Evolutionary conservation across 305 asterid genomes (phyloP).

Genomic region (Rubia balearica): DNA sequence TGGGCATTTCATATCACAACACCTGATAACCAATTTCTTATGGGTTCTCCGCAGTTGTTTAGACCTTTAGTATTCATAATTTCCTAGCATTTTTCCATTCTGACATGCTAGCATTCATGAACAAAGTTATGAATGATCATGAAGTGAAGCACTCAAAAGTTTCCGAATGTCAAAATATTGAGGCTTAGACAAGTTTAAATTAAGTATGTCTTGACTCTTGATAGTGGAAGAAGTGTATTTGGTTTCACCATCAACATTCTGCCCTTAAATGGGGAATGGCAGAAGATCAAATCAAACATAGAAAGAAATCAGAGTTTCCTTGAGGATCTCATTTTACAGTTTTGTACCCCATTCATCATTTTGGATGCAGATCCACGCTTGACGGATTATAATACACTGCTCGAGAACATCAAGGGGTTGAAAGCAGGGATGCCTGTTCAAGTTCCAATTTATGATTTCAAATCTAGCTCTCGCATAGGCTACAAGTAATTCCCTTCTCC

Average conservation of each 20-base stretch:
- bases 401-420: slow-evolving; percentile 73
- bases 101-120: not conserved
- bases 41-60: not conserved
- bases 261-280: not conserved
- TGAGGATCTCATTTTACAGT: not conserved
- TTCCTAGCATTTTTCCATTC: not conserved
- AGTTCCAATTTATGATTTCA: slow-evolving; percentile 89
- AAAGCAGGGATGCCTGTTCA: slow-evolving; percentile 75
- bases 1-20: not conserved
- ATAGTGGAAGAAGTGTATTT: not conserved
- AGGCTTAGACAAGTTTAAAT: not conserved
- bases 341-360: slow-evolving; percentile 18
- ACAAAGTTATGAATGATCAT: not conserved
- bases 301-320: not conserved
- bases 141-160: not conserved
- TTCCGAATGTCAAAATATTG: not conserved
- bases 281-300: not conserved
- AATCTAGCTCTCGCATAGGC: slow-evolving; percentile 81
- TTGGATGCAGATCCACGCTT: slow-evolving; percentile 84
- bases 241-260: not conserved
- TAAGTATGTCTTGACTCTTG: not conserved
- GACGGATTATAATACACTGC: slow-evolving; percentile 96
- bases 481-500: slow-evolving; percentile 58
- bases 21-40: not conserved
- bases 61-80: not conserved